phyloP scores from a whole-genome alignment of 441 rosid species.

The Pelargonium australe region DNA sequence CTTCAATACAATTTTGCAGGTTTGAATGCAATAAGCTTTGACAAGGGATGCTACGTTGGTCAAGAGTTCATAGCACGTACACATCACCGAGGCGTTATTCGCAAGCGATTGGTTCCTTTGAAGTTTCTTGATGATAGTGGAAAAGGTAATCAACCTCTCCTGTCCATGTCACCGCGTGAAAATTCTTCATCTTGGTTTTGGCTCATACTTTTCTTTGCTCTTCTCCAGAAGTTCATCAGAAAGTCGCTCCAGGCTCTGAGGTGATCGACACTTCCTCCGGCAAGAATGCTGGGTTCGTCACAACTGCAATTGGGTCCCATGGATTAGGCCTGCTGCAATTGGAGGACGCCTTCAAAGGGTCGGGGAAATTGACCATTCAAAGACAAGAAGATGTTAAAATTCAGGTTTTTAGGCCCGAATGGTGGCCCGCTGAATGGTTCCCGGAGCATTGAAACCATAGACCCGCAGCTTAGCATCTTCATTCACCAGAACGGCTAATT shows the following conservation, averaged over 20 bases:
- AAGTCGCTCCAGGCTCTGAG: conserved; percentile 58
- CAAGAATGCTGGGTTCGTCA: conserved; percentile 66
- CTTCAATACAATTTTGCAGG: conserved; percentile 80
- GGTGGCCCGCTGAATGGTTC: conserved; percentile 90
- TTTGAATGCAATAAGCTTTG: conserved; percentile 86
- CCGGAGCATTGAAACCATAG: conserved; percentile 37
- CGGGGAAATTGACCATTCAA: conserved; percentile 33
- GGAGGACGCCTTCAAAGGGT: conserved; percentile 54
- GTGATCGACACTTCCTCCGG: conserved; percentile 47
- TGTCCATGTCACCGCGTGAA: background rate
- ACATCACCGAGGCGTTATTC: conserved; percentile 78
- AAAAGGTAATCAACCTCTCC: conserved; percentile 37
- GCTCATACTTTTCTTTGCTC: background rate
- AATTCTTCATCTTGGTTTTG: background rate
- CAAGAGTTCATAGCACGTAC: conserved; percentile 96
- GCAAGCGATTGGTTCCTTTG: conserved; percentile 75
- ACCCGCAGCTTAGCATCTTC: conserved; percentile 26
- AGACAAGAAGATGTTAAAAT: conserved; percentile 57
- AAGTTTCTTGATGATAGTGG: conserved; percentile 46
- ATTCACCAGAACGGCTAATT: background rate
- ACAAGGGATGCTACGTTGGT: conserved; percentile 93
- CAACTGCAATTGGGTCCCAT: conserved; percentile 53
- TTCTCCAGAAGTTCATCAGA: conserved; percentile 46
- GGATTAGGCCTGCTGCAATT: conserved; percentile 73
- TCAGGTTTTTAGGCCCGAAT: conserved; percentile 59